Evolutionary conservation across 2,329 filamentous ascomycete species (phyloP).

Genomic region (Penicillium sp.): DNA sequence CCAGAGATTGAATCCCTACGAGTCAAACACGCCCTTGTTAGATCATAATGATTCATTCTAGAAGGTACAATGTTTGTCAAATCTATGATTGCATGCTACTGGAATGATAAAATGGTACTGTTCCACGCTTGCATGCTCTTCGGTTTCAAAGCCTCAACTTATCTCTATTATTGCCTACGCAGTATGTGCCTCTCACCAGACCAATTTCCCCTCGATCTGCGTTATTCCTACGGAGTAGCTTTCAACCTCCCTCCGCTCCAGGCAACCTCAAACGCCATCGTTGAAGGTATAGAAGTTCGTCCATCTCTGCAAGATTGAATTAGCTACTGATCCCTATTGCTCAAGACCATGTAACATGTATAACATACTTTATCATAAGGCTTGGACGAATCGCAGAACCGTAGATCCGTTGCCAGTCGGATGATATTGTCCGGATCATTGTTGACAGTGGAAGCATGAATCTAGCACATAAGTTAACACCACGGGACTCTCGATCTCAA

Average conservation of each 20-base stretch:
- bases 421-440: slow-evolving; percentile 52
- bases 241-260: too few relatives aligned
- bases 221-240: too few relatives aligned
- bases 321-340: background rate
- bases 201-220: background rate
- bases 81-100: too few relatives aligned
- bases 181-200: background rate
- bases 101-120: slow-evolving; percentile 15
- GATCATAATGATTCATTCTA: slow-evolving; percentile 17
- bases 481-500: background rate
- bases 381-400: slow-evolving; percentile 53
- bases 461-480: slow-evolving; percentile 35
- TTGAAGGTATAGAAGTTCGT: slow-evolving; percentile 40
- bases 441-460: slow-evolving; percentile 57
- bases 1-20: slow-evolving; percentile 1
- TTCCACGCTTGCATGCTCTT: background rate
- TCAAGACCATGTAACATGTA: too few relatives aligned
- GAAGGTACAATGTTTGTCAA: background rate
- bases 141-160: too few relatives aligned
- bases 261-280: slow-evolving; percentile 28
- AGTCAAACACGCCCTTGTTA: background rate
- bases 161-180: too few relatives aligned
- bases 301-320: slow-evolving; percentile 31
- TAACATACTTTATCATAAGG: slow-evolving; percentile 48
- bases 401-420: slow-evolving; percentile 54